These are phyloP conservation scores for Xylaria acuta DNA, from an alignment of 495 filamentous ascomycete species.

Conservation along the genomic window DNA sequence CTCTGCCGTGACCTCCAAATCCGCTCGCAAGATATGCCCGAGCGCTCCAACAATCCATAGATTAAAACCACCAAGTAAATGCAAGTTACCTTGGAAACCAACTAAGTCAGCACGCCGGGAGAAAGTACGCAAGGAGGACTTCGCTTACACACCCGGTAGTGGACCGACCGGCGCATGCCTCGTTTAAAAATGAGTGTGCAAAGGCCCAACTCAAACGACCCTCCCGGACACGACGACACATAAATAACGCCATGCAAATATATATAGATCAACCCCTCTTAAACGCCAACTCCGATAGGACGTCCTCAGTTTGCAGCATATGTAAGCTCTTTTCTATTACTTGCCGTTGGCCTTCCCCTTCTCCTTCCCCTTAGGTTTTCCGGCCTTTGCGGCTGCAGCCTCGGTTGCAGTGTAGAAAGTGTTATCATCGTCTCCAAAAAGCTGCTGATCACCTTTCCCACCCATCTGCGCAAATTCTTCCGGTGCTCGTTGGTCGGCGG, in stretches of 20 bases:
- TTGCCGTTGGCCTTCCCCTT: slow-evolving; percentile 21
- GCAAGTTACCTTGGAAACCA: background rate
- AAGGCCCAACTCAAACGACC: background rate
- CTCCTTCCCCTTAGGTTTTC: slow-evolving; percentile 41
- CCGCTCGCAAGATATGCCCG: background rate
- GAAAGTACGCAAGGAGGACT: background rate
- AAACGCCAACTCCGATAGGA: background rate
- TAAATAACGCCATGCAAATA: slow-evolving; percentile 6
- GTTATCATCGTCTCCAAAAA: slow-evolving; percentile 69
- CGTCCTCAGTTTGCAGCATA: background rate
- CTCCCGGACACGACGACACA: background rate
- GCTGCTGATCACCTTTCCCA: slow-evolving; percentile 77
- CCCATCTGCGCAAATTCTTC: slow-evolving; percentile 82
- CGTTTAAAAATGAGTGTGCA: background rate
- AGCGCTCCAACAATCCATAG: background rate
- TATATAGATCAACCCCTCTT: slow-evolving; percentile 14
- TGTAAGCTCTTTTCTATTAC: background rate
- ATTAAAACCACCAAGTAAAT: slow-evolving; percentile 16
- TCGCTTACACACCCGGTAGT: background rate
- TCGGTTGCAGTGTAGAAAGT: slow-evolving; percentile 55
- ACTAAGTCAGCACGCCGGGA: background rate
- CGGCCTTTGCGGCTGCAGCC: slow-evolving; percentile 37
- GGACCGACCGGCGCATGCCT: background rate
- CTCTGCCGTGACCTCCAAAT: background rate
- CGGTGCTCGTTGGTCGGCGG: slow-evolving; percentile 67